Conservation (phyloP, 495 filamentous ascomycete genomes). For the Emericellopsis terricola region DNA sequence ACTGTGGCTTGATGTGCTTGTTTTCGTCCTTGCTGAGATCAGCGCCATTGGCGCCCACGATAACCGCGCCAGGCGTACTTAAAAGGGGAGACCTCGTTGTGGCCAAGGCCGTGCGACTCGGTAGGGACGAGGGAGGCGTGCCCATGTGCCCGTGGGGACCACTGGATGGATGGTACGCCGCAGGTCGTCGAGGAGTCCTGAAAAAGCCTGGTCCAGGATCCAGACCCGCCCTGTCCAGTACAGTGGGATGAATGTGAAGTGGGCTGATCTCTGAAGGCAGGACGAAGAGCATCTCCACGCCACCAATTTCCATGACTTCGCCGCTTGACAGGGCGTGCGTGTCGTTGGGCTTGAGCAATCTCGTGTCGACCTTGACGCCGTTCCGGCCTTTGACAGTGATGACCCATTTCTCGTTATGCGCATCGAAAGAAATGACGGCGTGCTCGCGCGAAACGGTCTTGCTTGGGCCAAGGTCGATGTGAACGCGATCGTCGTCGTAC, state of each 20-base stretch:
- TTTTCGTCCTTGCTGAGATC: constrained; percentile 71
- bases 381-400: constrained; percentile 79
- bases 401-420: constrained; percentile 52
- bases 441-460: constrained; percentile 83
- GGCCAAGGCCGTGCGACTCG: constrained; percentile 13
- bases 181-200: constrained; percentile 10
- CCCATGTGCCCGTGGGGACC: constrained; percentile 49
- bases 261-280: constrained; percentile 44
- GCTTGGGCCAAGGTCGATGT: constrained; percentile 86
- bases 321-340: constrained; percentile 56
- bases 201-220: constrained; percentile 12
- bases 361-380: constrained; percentile 64
- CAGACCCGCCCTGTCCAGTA: constrained; percentile 32
- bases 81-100: constrained; percentile 19
- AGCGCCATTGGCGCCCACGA: constrained; percentile 37
- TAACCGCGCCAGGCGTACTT: constrained; percentile 20
- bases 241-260: constrained; percentile 35
- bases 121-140: constrained; percentile 37
- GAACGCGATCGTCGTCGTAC: constrained; percentile 33
- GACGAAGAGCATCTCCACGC: constrained; percentile 96
- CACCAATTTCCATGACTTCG: constrained; percentile 75
- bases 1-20: constrained; percentile 82
- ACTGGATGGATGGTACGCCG: constrained; percentile 43
- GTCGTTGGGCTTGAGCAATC: constrained; percentile 42
- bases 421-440: constrained; percentile 69